Base-by-base conservation (phyloP, 2,329 filamentous ascomycete genomes). In the Cladosporium sp. region DNA sequence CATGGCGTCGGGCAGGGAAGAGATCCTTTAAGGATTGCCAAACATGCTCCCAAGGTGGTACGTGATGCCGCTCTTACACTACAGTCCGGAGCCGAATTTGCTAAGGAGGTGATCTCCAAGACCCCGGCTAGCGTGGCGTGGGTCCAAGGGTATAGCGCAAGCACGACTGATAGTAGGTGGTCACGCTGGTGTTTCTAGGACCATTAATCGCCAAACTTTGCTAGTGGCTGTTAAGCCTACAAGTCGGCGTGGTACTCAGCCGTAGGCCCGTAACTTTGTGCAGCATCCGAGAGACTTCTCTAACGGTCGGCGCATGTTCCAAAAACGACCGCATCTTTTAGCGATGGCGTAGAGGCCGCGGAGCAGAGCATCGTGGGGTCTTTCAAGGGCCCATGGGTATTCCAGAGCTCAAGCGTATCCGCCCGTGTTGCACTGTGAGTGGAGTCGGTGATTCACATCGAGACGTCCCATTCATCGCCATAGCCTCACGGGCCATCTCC, bases 121-220 rank as follows among this genome's bases (percentile, higher is more conserved):
- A 37, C 28, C 32, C 9, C 16, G 9, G 8, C 40, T 40, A 49
- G 32, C 41, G 40, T 16, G 32, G 48, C 48, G 48, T 43, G 48
- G 48, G 48, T 38, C 38, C 38, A 50, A 43, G 48, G 31, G 31
- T 43, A 42, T 43, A 38, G 46, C 38, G 40, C 37, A 22, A 7
- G 31, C 44, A 34, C 14, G 9, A 33, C n/a, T 41, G 35, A 22
- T 49, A 49, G 37, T 31, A 31, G 22, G 6, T n/a, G 22, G 22
- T 28, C 22, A 28, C 22, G 34, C 35, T 38, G 35, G 35, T 38
- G 35, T 14, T 9, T 38, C 16, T 14, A 9, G 13, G 40, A 16
- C 48, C 48, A 43, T 43, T 31, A 50, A 37, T 50, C 48, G 40
- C 40, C 18, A 50, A 31, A 50, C 14, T 50, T 38, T 43, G 22